Base-by-base conservation (phyloP, 257 asterid species). In the Solanum lycopersicoides region DNA sequence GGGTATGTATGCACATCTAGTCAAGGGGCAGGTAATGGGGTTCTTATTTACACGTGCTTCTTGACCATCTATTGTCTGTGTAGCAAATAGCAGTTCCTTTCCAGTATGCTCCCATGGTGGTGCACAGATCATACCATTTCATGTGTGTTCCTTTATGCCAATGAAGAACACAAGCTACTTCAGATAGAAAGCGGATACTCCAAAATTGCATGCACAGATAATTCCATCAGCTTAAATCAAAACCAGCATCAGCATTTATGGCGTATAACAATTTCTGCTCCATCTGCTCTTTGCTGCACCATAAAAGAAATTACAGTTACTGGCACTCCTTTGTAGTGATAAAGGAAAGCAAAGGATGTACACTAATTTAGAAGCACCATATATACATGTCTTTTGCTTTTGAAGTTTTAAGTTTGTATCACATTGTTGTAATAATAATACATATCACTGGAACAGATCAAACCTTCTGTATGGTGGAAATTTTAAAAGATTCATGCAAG, bases 401-500 rank as follows among this genome's bases (percentile, higher is more conserved):
- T 28, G 66, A 79, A 79, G 66, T 45, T 77, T 14, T 14, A 42
- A 20, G 86, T 28, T 77, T 68, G 28, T 20, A 3, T 56, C 50
- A 39, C 45, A 6, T 45, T 39, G 83, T 85, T 75, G 41, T 66
- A 56, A 50, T 86, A 45, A 28, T 20, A 45, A 25, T 45, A 79
- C 16, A 79, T 79, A 30, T 45, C 84, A 79, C 41, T 11, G 41
- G n/a, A 89, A 37, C 77, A 65, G 65, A 71, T 83, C 90, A 83
- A 86, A 97, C 99, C 98, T 97, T 94, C 94, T 85, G 90, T 97
- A 97, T 32, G 99, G 99, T 44, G 99, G 99, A 89, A 97, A 98
- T 89, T 97, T 96, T 82, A 97, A 91, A 72, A 97, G 99, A 92
- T 97, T 97, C 99, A 97, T 95, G 96, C 99, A 97, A 83, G 99